Percentiles rank a stretch among this genome's conserved stretches.
Conservation (phyloP, 228 moss, liverwort and hornwort species). For the Sphagnum fallax region DNA sequence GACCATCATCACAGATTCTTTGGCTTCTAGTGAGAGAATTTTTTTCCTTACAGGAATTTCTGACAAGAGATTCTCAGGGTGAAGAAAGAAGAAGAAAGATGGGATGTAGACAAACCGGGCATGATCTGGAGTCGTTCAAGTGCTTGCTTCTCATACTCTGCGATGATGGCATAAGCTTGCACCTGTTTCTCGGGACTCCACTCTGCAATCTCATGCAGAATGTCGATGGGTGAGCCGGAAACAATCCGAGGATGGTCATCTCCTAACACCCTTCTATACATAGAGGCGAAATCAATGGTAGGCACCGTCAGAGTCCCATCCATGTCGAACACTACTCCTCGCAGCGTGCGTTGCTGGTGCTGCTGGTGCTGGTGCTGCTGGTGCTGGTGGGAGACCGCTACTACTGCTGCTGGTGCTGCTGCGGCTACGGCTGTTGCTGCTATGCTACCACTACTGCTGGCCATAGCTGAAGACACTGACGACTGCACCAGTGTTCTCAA, state of each 20-base stretch:
- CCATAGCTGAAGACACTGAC: too few relatives aligned
- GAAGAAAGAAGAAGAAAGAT: neutral
- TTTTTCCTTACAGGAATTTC: too few relatives aligned
- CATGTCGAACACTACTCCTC: constrained; percentile 51
- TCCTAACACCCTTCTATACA: constrained; percentile 44
- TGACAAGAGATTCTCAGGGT: neutral
- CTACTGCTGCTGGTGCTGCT: too few relatives aligned
- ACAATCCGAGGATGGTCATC: constrained; percentile 34
- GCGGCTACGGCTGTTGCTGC: too few relatives aligned
- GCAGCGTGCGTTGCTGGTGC: constrained; percentile 1
- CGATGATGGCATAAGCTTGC: constrained; percentile 31
- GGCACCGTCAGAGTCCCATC: constrained; percentile 58
- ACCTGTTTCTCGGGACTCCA: constrained; percentile 43
- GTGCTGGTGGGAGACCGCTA: too few relatives aligned
- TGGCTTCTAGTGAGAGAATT: too few relatives aligned
- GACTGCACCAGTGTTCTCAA: too few relatives aligned
- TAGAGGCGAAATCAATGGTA: constrained; percentile 42
- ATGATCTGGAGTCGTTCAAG: constrained; percentile 40
- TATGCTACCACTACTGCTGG: too few relatives aligned
- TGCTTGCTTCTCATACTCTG: constrained; percentile 40
- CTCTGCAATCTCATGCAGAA: constrained; percentile 41
- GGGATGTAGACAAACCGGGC: constrained; percentile 17
- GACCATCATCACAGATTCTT: too few relatives aligned
- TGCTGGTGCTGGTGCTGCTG: too few relatives aligned
- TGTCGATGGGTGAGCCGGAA: constrained; percentile 34